Evolutionary conservation across 495 filamentous ascomycete genomes (phyloP).

Genomic region (Bombardia bombarda): DNA sequence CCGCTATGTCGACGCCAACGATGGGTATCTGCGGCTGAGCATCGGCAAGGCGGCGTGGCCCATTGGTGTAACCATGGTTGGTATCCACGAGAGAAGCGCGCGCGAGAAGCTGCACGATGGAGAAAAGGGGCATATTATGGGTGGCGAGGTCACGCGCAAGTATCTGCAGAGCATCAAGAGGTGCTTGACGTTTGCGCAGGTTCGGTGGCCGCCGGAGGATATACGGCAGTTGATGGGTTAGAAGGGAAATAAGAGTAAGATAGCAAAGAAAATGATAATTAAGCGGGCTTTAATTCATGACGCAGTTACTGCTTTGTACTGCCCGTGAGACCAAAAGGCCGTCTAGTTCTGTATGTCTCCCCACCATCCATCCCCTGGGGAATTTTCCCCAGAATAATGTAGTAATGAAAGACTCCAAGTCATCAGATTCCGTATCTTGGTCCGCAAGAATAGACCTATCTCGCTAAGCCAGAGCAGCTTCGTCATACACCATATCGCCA

Average conservation of each 20-base stretch:
- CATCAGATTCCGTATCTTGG: too few species aligned
- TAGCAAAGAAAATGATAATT: not conserved
- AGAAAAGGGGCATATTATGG: constrained; percentile 91
- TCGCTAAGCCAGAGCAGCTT: not conserved
- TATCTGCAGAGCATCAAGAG: constrained; percentile 97
- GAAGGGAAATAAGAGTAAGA: constrained; percentile 6
- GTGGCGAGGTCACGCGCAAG: constrained; percentile 90
- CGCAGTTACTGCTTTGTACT: too few species aligned
- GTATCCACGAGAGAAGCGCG: constrained; percentile 94
- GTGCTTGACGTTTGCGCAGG: constrained; percentile 93
- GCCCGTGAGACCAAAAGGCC: not conserved
- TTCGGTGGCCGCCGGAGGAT: constrained; percentile 92
- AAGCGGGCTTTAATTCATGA: too few species aligned
- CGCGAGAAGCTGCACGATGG: constrained; percentile 92
- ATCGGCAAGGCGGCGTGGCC: constrained; percentile 99
- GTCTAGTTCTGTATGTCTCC: too few species aligned
- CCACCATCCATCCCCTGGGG: too few species aligned
- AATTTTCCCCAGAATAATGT: not conserved
- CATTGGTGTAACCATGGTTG: constrained; percentile 99
- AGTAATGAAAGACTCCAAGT: not conserved
- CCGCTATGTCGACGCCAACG: constrained; percentile 92
- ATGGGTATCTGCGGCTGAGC: constrained; percentile 83
- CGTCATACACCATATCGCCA: constrained; percentile 3
- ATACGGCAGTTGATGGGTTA: constrained; percentile 93
- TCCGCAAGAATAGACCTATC: too few species aligned